Base-by-base conservation (phyloP, 371 early-diverging fungal species). In the Racocetra persica region DNA sequence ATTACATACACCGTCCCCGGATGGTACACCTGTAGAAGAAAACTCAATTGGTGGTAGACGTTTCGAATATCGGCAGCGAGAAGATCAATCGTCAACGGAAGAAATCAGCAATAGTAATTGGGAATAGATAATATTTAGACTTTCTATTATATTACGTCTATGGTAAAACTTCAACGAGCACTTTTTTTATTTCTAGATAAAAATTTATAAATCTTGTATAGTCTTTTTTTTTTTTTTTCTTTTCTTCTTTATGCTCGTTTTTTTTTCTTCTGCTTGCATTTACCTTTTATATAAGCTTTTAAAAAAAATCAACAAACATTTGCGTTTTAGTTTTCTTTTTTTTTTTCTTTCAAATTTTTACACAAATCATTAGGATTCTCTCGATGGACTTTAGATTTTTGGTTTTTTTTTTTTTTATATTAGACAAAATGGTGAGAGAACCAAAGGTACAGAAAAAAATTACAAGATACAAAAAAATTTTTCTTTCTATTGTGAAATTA, bases 61-160 rank as follows among this genome's bases (percentile, higher is more conserved):
- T 52, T 79, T 69, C 28, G 79, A 79, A 77, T 79, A 79, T 69
- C 69, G 79, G 67, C 22, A n/a, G 41, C 36, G 63, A 54, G 79
- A 79, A 14, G 66, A 66, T 36, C 66, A 32, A 28, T 3, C 66
- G 18, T 14, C 75, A 4, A n/a, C 22, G 4, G 75, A 75, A 54
- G 75, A 75, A 45, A 28, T 75, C 32, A 13, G 22, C 26, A 36
- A 49, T 65, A 45, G 45, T 59, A 24, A 28, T 8, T 55, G 60
- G 59, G 54, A 60, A 13, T 38, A 36, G 60, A 41, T 55, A 59
- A 28, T 63, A 49, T 49, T 36, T 36, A 26, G n/a, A 11, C 16
- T 73, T n/a, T 32, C 45, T 14, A 22, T n/a, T 45, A 70, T 38
- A n/a, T 67, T 38, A 36, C 32, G 18, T 4, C 20, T 32, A 67